These are phyloP conservation scores for Penicillium paradoxum DNA, from an alignment of 495 filamentous ascomycete genomes.

Conservation along the genomic window DNA sequence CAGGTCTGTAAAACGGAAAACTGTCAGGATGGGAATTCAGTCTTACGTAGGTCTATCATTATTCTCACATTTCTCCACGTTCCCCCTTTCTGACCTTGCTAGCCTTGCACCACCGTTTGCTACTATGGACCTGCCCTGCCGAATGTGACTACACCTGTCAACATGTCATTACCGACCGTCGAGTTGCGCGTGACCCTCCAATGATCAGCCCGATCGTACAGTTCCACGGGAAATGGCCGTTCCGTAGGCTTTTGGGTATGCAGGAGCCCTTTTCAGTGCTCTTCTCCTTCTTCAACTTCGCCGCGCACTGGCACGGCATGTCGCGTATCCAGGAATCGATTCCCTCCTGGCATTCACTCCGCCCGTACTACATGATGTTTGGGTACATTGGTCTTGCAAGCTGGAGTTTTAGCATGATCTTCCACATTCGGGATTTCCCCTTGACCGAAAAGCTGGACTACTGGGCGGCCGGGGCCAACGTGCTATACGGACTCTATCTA, in stretches of 20 bases:
- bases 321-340: slow-evolving; percentile 61
- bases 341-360: slow-evolving; percentile 66
- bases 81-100: slow-evolving; percentile 12
- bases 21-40: slow-evolving; percentile 53
- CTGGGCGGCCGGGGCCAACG: slow-evolving; percentile 85
- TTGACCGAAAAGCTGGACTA: slow-evolving; percentile 93
- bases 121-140: slow-evolving; percentile 64
- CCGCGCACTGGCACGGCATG: slow-evolving; percentile 81
- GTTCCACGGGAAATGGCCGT: slow-evolving; percentile 99
- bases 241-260: slow-evolving; percentile 80
- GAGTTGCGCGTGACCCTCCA: slow-evolving; percentile 59
- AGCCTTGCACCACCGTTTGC: slow-evolving; percentile 49
- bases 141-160: slow-evolving; percentile 99
- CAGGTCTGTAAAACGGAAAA: slow-evolving; percentile 81
- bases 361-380: slow-evolving; percentile 74
- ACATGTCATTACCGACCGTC: slow-evolving; percentile 78
- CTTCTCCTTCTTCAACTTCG: slow-evolving; percentile 85
- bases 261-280: slow-evolving; percentile 92
- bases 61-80: background rate
- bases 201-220: slow-evolving; percentile 68
- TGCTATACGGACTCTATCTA: slow-evolving; percentile 87
- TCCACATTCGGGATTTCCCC: slow-evolving; percentile 82
- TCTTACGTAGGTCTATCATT: slow-evolving; percentile 38
- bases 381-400: slow-evolving; percentile 75
- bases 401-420: slow-evolving; percentile 85